phyloP scores from a whole-genome alignment of 1,284 basidiomycete genomes.

The Wolfiporia cocos region DNA sequence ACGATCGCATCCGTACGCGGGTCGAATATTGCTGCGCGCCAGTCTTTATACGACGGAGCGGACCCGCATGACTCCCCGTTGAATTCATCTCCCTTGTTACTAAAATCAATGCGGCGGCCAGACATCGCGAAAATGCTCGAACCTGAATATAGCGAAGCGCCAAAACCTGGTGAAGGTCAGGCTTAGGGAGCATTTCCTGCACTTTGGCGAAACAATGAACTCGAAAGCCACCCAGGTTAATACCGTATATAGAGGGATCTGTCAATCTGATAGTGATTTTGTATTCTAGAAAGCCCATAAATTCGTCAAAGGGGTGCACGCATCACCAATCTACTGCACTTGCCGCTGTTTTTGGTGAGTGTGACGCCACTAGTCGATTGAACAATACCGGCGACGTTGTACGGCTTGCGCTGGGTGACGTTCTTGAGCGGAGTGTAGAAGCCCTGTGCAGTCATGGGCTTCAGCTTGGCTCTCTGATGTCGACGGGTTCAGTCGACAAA shows the following conservation, averaged over 20 bases:
- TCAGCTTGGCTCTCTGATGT: too few relatives aligned
- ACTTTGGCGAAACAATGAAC: slow-evolving; percentile 49
- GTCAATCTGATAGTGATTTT: slow-evolving; percentile 27
- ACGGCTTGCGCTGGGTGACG: slow-evolving; percentile 4
- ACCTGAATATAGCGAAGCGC: slow-evolving; percentile 27
- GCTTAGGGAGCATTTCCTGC: slow-evolving; percentile 42
- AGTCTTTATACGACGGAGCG: slow-evolving; percentile 20
- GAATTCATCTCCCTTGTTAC: slow-evolving; percentile 23
- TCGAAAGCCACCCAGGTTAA: slow-evolving; percentile 24
- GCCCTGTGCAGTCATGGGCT: too few relatives aligned
- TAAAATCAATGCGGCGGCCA: too few relatives aligned
- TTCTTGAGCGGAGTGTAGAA: slow-evolving; percentile 12
- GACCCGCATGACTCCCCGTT: slow-evolving; percentile 27
- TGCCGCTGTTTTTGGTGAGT: slow-evolving; percentile 17
- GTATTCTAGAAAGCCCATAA: slow-evolving; percentile 9
- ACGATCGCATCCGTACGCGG: slow-evolving; percentile 23
- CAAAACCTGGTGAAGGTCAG: slow-evolving; percentile 37
- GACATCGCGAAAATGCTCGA: neutral
- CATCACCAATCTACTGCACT: too few relatives aligned
- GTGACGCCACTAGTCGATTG: slow-evolving; percentile 3
- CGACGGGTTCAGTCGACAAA: too few relatives aligned
- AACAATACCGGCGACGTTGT: slow-evolving; percentile 20
- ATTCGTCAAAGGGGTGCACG: too few relatives aligned
- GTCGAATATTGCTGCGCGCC: slow-evolving; percentile 25
- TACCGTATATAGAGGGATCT: slow-evolving; percentile 39